phyloP scores from a whole-genome alignment of 1,284 basidiomycete species.

The Ustilago lituana region DNA sequence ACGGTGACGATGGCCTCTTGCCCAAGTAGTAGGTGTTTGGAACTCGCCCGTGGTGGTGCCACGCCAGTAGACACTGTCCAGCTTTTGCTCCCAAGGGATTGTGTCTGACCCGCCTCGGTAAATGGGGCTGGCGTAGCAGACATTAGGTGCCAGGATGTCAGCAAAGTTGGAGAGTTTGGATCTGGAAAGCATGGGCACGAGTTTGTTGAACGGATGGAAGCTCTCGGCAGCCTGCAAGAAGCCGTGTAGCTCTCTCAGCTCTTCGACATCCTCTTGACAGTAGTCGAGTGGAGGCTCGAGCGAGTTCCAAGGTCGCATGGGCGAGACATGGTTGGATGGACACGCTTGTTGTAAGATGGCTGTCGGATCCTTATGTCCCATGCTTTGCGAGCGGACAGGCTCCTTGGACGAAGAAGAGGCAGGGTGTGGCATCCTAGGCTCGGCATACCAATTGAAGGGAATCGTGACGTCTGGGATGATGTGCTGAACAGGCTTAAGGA shows the following conservation, averaged over 20 bases:
- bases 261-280: constrained; percentile 13
- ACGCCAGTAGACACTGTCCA: constrained; percentile 33
- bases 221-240: constrained; percentile 25
- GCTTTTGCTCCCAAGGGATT: constrained; percentile 20
- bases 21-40: constrained; percentile 22
- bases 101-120: constrained; percentile 21
- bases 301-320: constrained; percentile 7
- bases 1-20: constrained; percentile 34
- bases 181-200: constrained; percentile 29
- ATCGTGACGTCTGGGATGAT: constrained; percentile 26
- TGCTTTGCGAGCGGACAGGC: not conserved
- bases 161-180: constrained; percentile 38
- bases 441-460: constrained; percentile 38
- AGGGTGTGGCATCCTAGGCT: constrained; percentile 21
- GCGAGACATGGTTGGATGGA: constrained; percentile 28
- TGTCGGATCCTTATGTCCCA: constrained; percentile 7
- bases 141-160: constrained; percentile 36
- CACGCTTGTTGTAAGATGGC: constrained; percentile 11
- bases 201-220: constrained; percentile 28
- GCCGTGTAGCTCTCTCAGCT: constrained; percentile 21
- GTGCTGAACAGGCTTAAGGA: constrained; percentile 24
- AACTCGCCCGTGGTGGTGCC: constrained; percentile 21
- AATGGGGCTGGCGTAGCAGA: constrained; percentile 17
- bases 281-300: constrained; percentile 28
- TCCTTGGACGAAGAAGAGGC: not conserved